Evolutionary conservation across 148 eudicot species (phyloP).

Genomic region (Heliosperma pusillum): DNA sequence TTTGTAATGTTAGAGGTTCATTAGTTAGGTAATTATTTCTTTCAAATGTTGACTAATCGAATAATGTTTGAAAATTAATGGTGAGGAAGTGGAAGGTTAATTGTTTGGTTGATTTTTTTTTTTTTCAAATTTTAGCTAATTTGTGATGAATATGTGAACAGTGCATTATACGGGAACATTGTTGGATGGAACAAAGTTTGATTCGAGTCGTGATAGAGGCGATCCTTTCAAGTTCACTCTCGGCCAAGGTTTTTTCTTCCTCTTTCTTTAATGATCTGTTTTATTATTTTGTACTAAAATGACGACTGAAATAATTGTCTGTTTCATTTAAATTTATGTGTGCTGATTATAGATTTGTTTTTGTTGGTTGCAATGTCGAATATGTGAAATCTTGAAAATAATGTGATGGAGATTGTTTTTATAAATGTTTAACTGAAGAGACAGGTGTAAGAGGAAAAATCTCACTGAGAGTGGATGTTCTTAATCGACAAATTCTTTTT

Average conservation of each 20-base stretch:
- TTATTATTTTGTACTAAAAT: not conserved
- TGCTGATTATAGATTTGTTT: not conserved
- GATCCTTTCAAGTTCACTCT: slow-evolving; percentile 85
- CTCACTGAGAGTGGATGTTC: not conserved
- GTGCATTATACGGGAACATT: slow-evolving; percentile 95
- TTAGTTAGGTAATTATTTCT: too few species aligned
- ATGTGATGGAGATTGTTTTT: not conserved
- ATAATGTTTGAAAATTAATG: too few species aligned
- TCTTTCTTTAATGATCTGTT: not conserved
- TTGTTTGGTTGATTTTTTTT: not conserved
- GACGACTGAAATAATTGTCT: not conserved
- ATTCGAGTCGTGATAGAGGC: slow-evolving; percentile 84
- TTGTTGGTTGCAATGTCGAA: not conserved
- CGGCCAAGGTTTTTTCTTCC: slow-evolving; percentile 61
- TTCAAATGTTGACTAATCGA: not conserved
- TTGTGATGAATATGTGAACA: slow-evolving; percentile 25
- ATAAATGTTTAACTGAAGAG: not conserved
- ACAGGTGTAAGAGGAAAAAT: not conserved
- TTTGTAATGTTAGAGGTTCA: too few species aligned
- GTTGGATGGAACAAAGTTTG: slow-evolving; percentile 92
- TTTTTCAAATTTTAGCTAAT: not conserved
- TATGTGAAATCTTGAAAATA: not conserved
- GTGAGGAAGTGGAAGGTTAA: too few species aligned
- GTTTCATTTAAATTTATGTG: not conserved
- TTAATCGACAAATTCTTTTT: not conserved